Conservation (phyloP, 2,329 filamentous ascomycete species). For the Monilinia laxa region DNA sequence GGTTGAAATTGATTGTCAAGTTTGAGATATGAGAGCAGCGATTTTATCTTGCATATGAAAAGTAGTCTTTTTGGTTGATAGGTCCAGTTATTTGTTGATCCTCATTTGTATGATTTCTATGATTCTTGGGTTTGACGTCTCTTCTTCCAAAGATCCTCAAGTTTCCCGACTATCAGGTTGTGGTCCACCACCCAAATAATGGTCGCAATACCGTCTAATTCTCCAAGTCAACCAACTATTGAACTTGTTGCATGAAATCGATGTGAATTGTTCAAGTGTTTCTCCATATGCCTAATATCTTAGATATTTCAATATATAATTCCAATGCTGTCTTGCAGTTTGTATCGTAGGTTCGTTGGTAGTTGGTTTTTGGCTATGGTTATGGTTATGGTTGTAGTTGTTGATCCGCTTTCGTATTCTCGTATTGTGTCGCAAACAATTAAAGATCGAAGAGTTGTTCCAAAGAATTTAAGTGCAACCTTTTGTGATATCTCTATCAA, state of each 20-base stretch:
- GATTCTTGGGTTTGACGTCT: background rate
- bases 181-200: background rate
- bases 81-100: constrained; percentile 12
- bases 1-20: background rate
- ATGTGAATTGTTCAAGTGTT: too few species aligned
- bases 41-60: background rate
- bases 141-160: background rate
- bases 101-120: constrained; percentile 4
- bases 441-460: background rate
- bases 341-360: too few species aligned
- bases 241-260: background rate
- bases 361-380: too few species aligned
- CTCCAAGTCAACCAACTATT: constrained; percentile 4
- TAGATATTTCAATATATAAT: too few species aligned
- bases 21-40: background rate
- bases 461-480: background rate
- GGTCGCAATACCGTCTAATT: background rate
- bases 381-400: background rate
- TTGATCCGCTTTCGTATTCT: background rate
- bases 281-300: background rate
- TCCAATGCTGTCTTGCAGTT: too few species aligned
- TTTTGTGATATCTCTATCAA: background rate
- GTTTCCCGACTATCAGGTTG: background rate
- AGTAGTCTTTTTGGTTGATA: background rate
- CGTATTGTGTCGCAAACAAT: constrained; percentile 3